Conservation (phyloP, 108 stramenopile species). For the Pelagomonas calceolata region DNA sequence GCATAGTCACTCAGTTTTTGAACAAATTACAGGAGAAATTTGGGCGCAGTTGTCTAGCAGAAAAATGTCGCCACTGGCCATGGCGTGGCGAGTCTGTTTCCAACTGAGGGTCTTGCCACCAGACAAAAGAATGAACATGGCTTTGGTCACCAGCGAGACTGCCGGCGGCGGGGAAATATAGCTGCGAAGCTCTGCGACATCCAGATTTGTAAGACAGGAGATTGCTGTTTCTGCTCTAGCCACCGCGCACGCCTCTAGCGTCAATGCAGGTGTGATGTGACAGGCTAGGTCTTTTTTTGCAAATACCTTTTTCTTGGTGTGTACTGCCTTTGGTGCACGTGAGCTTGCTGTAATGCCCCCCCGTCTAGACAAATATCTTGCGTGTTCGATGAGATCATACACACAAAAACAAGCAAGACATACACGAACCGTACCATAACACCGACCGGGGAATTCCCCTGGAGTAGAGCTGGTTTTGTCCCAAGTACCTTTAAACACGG, state of each 20-base stretch:
- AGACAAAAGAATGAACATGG: background rate
- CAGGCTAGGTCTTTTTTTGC: no score
- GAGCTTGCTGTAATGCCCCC: no score
- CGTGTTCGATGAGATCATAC: background rate
- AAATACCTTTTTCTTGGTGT: no score
- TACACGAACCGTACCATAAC: background rate
- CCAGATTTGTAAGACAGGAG: background rate
- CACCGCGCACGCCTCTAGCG: no score
- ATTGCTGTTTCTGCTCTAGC: no score
- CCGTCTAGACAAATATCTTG: background rate
- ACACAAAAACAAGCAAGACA: background rate
- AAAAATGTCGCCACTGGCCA: slow-evolving; percentile 7
- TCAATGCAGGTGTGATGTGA: no score
- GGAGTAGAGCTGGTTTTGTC: no score
- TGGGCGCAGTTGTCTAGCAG: background rate
- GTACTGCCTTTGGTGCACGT: no score
- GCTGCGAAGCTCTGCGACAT: slow-evolving; percentile 7
- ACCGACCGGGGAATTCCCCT: background rate
- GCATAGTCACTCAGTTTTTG: no score
- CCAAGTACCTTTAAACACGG: no score
- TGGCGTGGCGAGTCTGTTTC: background rate
- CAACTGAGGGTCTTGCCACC: background rate
- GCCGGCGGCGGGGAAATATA: slow-evolving; percentile 5
- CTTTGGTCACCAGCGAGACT: background rate
- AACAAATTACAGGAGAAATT: no score